These are phyloP conservation scores for Eucalyptus pauciflora DNA, from an alignment of 345 rosid genomes.

Conservation along the genomic window DNA sequence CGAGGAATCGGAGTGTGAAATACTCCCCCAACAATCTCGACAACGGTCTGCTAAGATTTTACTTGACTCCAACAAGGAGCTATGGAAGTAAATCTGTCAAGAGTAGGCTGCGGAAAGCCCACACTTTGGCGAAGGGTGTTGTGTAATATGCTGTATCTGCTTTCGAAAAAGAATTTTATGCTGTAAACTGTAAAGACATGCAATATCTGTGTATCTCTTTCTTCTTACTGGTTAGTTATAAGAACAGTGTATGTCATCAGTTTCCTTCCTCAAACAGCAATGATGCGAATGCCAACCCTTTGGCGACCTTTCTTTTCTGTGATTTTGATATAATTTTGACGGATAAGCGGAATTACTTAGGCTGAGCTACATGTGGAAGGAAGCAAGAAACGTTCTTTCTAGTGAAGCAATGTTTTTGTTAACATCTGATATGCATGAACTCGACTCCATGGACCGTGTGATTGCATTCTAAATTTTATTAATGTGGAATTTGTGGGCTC, in stretches of 20 bases:
- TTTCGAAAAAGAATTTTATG: not conserved
- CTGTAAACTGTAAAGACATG: not conserved
- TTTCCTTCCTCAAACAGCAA: not conserved
- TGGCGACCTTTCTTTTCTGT: not conserved
- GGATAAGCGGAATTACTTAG: not conserved
- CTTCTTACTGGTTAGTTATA: not conserved
- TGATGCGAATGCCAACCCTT: not conserved
- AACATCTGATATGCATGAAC: not conserved
- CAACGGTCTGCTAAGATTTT: conserved; percentile 4
- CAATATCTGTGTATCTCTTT: not conserved
- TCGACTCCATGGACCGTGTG: not conserved
- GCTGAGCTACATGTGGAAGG: not conserved
- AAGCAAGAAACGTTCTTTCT: not conserved
- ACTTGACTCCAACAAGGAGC: conserved; percentile 6
- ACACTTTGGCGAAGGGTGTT: not conserved
- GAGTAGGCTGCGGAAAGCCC: not conserved
- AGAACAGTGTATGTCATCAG: not conserved
- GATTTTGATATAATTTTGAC: not conserved
- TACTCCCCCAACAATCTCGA: not conserved
- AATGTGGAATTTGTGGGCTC: not conserved
- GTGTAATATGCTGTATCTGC: not conserved
- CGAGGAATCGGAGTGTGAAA: not conserved
- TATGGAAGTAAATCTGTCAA: not conserved
- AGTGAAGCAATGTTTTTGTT: not conserved
- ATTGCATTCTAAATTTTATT: not conserved